phyloP scores from a whole-genome alignment of 2,329 filamentous ascomycete genomes.

The Pochonia chlamydosporia region DNA sequence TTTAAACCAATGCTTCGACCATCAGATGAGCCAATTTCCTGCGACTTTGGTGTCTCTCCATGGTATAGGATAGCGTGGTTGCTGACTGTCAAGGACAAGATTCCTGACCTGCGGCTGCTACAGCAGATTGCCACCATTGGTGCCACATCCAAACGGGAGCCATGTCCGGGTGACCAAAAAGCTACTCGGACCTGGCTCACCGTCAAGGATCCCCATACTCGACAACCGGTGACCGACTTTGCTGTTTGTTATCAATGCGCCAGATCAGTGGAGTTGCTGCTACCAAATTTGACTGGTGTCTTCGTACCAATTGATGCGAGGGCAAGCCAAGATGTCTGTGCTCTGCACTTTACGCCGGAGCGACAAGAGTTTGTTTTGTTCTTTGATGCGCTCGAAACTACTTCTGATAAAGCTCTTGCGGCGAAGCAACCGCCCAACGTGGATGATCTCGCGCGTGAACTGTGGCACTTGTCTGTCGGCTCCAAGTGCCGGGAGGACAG shows the following conservation, averaged over 20 bases:
- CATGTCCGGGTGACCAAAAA: conserved; percentile 52
- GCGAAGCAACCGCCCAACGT: conserved; percentile 47
- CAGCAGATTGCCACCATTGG: conserved; percentile 59
- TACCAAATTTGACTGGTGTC: conserved; percentile 64
- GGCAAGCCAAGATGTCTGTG: conserved; percentile 54
- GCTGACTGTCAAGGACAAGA: conserved; percentile 65
- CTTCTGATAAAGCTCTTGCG: conserved; percentile 45
- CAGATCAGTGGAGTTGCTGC: conserved; percentile 63
- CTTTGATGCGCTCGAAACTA: conserved; percentile 55
- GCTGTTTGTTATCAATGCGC: conserved; percentile 70
- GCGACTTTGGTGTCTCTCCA: conserved; percentile 69
- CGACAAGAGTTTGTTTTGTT: conserved; percentile 52
- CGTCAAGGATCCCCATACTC: conserved; percentile 61
- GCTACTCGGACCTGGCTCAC: conserved; percentile 67
- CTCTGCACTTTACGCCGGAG: conserved; percentile 54
- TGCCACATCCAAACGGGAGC: conserved; percentile 41
- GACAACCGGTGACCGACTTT: conserved; percentile 63
- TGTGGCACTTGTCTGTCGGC: conserved; percentile 51
- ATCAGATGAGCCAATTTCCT: conserved; percentile 54
- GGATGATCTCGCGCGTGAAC: conserved; percentile 55
- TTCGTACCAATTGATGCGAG: conserved; percentile 52
- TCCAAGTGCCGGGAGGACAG: conserved; percentile 62
- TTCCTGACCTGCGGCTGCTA: conserved; percentile 62
- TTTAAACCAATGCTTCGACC: conserved; percentile 56
- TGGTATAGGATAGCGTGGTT: conserved; percentile 86